A percentile compares a stretch with the other conserved stretches of the same genome.
Evolutionary conservation across 2,329 filamentous ascomycete genomes (phyloP).

Genomic region (Botrytis hyacinthi): DNA sequence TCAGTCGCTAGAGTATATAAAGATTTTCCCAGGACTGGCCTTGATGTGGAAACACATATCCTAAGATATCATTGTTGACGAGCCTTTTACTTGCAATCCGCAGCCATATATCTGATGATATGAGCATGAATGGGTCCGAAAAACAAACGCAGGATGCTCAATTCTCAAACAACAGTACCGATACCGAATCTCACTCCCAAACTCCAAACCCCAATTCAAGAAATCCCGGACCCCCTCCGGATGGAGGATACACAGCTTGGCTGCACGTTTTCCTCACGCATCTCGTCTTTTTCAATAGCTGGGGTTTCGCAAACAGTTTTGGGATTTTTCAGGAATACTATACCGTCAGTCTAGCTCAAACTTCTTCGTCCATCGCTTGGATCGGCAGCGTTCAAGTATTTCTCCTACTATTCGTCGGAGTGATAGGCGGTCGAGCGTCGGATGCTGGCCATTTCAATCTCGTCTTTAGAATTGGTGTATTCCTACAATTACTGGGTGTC

Average conservation of each 20-base stretch:
- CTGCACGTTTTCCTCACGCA: not conserved
- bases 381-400: not conserved
- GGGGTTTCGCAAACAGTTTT: not conserved
- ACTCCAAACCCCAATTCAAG: too few relatives aligned
- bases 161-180: not conserved
- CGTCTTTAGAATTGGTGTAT: not conserved
- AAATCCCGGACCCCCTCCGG: not conserved
- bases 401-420: not conserved
- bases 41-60: not conserved
- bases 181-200: not conserved
- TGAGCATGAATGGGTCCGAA: not conserved
- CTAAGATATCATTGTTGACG: not conserved
- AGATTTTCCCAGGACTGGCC: too few relatives aligned
- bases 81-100: too few relatives aligned
- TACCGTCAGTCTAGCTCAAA: not conserved
- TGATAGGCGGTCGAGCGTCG: not conserved
- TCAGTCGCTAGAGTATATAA: not conserved
- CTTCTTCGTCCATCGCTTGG: not conserved
- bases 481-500: constrained; percentile 20
- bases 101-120: not conserved
- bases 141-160: not conserved
- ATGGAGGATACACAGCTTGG: not conserved
- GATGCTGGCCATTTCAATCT: not conserved
- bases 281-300: not conserved
- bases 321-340: not conserved